A percentile compares a stretch with the other conserved stretches of the same genome.
phyloP scores from a whole-genome alignment of 768 basidiomycete species.

The Erythrobasidium yunnanense region DNA sequence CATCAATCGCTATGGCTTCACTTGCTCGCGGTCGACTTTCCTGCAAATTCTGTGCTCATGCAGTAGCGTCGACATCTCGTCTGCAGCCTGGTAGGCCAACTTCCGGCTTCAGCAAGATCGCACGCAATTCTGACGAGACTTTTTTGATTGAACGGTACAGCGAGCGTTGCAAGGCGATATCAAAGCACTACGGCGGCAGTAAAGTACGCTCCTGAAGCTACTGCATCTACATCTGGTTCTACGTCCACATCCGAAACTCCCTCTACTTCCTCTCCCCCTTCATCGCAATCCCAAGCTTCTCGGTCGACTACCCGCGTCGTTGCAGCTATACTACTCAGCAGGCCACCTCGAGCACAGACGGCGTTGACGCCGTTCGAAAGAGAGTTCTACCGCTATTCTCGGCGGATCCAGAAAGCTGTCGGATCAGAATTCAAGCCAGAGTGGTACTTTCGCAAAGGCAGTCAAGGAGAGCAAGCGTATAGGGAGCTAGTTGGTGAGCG shows the following conservation, averaged over 20 bases:
- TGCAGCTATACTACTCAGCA: conserved; percentile 35
- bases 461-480: conserved; percentile 40
- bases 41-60: too few species aligned
- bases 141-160: too few species aligned
- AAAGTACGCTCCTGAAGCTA: neutral
- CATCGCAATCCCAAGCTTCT: neutral
- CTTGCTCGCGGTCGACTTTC: too few species aligned
- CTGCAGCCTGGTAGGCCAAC: too few species aligned
- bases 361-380: conserved; percentile 29
- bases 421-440: conserved; percentile 27
- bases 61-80: too few species aligned
- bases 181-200: too few species aligned
- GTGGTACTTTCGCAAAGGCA: conserved; percentile 37
- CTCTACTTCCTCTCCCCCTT: neutral
- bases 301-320: conserved; percentile 30
- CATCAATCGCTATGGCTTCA: too few species aligned
- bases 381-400: conserved; percentile 38
- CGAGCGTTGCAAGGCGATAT: too few species aligned
- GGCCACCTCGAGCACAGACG: conserved; percentile 33
- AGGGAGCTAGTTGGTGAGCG: conserved; percentile 37
- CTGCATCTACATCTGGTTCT: neutral
- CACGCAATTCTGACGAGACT: too few species aligned
- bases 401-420: conserved; percentile 32
- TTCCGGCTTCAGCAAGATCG: too few species aligned
- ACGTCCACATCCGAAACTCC: neutral